Evolutionary conservation across 352 stramenopile species (phyloP).

Genomic region (Globisporangium middletonii): DNA sequence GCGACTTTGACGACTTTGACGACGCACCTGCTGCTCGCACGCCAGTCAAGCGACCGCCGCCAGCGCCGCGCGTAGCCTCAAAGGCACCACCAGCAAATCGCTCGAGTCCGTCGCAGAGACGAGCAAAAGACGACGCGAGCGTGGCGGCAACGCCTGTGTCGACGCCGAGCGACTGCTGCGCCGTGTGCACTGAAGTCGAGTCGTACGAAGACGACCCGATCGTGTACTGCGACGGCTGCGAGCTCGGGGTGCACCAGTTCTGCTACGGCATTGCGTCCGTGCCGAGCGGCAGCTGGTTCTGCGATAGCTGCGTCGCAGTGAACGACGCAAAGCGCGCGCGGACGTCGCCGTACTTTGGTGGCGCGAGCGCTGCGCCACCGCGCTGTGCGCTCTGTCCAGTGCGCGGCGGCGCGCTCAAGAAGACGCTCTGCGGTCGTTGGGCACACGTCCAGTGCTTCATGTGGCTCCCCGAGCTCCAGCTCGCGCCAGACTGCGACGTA

Average conservation of each 20-base stretch:
- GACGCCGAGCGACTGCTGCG: slow-evolving; percentile 33
- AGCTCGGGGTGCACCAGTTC: slow-evolving; percentile 84
- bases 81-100: neutral
- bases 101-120: neutral
- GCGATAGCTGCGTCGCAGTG: slow-evolving; percentile 38
- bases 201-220: slow-evolving; percentile 87
- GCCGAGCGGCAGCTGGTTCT: slow-evolving; percentile 81
- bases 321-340: neutral
- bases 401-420: slow-evolving; percentile 52
- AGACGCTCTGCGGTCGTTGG: slow-evolving; percentile 60
- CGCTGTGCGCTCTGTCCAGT: slow-evolving; percentile 66
- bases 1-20: slow-evolving; percentile 9
- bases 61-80: neutral
- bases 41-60: neutral
- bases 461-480: slow-evolving; percentile 73
- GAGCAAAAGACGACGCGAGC: neutral
- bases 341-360: neutral
- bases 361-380: neutral
- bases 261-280: slow-evolving; percentile 80
- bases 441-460: slow-evolving; percentile 84
- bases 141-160: neutral
- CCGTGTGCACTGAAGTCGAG: slow-evolving; percentile 75
- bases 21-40: neutral
- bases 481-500: slow-evolving; percentile 26
- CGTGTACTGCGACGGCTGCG: slow-evolving; percentile 87